These are phyloP conservation scores for Mycogone perniciosa DNA, from an alignment of 2,329 filamentous ascomycete genomes.

Conservation along the genomic window DNA sequence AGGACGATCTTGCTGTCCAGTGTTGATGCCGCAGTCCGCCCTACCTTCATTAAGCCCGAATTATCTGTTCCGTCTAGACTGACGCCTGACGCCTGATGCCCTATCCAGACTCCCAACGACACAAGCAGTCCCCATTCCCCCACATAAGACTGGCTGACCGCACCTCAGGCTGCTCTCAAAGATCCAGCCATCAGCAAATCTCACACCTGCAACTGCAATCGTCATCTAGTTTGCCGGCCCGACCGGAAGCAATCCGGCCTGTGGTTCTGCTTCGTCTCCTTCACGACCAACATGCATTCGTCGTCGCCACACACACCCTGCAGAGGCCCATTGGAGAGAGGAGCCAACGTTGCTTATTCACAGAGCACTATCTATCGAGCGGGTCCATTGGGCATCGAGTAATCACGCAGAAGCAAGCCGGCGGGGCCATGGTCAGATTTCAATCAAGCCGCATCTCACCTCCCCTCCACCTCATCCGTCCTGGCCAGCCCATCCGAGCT, in stretches of 20 bases:
- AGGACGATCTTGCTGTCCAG: too few relatives aligned
- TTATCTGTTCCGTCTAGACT: too few relatives aligned
- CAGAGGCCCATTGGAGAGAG: too few relatives aligned
- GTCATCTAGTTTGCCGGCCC: constrained; percentile 1
- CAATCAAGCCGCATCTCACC: too few relatives aligned
- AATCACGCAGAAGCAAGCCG: background rate
- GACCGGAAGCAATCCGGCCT: constrained; percentile 7
- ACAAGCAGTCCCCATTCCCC: too few relatives aligned
- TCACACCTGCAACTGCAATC: background rate
- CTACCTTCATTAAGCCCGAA: too few relatives aligned
- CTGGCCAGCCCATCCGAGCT: background rate
- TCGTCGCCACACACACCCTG: background rate
- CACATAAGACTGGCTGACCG: background rate
- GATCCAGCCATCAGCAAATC: constrained; percentile 1
- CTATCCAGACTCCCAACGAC: too few relatives aligned
- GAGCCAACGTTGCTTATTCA: background rate
- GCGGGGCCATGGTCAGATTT: background rate
- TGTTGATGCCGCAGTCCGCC: too few relatives aligned
- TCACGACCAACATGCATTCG: background rate
- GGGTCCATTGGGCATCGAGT: background rate
- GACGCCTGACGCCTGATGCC: too few relatives aligned
- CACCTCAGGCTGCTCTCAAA: background rate
- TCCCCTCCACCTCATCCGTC: too few relatives aligned
- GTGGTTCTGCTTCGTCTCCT: background rate
- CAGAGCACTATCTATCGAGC: background rate